Evolutionary conservation across 1,284 basidiomycete species (phyloP), one percentile per base, ranked within the genome.

Genomic region (Cryptococcus sp.): DNA sequence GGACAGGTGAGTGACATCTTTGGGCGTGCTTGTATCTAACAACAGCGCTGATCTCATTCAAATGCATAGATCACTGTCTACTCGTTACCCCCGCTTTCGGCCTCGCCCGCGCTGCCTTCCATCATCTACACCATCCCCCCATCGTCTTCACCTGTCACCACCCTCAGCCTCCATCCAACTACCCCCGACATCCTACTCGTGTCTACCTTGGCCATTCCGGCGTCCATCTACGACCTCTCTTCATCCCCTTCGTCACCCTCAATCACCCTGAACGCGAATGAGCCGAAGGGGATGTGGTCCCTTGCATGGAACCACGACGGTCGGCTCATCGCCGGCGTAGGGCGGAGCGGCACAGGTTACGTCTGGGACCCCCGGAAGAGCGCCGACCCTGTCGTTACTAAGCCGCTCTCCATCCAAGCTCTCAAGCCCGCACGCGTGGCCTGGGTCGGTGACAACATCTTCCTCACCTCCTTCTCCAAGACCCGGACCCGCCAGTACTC

Each of bases 381-480:
- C 13, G 51, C 60, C 2, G 55, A 63, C 1, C 54, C 66, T 5
- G 55, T 62, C 0, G 55, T 45, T 38, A 59, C 53, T 4, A 61
- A 62, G 42, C 63, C 60, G 18, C 57, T 67, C 38, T 65, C 61
- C 21, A 57, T 68, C 39, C 78, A 76, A 57, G 52, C 70, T 13
- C 66, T 77, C 28, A 78, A 78, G 59, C 74, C 76, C 2, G 65
- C 71, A 4, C 55, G 67, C 23, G 46, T 75, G 9, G 58, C 55
- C 8, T 74, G 69, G 56, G 64, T 73, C 6, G 71, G 65, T 8
- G 56, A 67, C 12, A 70, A 77, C 24, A 60, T 79, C 46, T 73
- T 80, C 62, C 60, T 77, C 15, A 79, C 78, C 0, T 74, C 77
- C 1, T 77, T 77, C 53, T 74, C 74, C 7, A 72, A 75, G 43